Evolutionary conservation across 371 early-diverging fungal species (phyloP), one percentile per base, ranked within the genome.

Genomic region (Encephalitozoon romaleae): DNA sequence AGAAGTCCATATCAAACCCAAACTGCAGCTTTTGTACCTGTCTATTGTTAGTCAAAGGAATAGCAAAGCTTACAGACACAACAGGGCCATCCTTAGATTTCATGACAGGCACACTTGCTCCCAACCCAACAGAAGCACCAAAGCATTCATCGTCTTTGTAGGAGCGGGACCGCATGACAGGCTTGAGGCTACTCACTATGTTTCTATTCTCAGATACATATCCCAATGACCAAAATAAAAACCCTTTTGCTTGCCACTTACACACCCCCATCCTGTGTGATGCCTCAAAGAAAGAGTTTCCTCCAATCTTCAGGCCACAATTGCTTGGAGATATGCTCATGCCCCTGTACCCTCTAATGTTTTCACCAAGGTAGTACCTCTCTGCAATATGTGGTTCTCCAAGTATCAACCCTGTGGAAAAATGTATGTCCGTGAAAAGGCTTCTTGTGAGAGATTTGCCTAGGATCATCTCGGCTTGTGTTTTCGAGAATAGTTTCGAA

Each of bases 281-380:
- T 21, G 64, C 25, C 42, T 77, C 77, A 4, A 77, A 21, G 47
- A 45, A 77, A 4, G 77, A 77, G 43, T 38, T 64, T 41, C 77
- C 77, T 28, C 71, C 71, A 9, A 71, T 34, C 15, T 77, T 52
- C 25, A 64, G 34, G 12, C 53, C 47, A 9, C 18, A 49, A 12
- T 28, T 63, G 49, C 41, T 45, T 23, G 76, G 76, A 21, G 51
- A 69, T 41, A 76, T 76, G 34, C 76, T 76, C 52, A 59, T 55
- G 0, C 43, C 51, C 23, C 26, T 63, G 41, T 76, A 76, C 38
- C 76, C 76, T 34, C 66, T 41, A 25, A 76, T 53, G 23, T 68
- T 51, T 2, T 67, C 70, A n/a, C 76, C 76, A 53, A 76, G 54
- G 30, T 64, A 76, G 34, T 68, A 76, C 41, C 64, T 67, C 28